A percentile compares a stretch with the other conserved stretches of the same genome.
These are phyloP conservation scores for Neofusicoccum ribis DNA, from an alignment of 2,329 filamentous ascomycete genomes.

Conservation along the genomic window DNA sequence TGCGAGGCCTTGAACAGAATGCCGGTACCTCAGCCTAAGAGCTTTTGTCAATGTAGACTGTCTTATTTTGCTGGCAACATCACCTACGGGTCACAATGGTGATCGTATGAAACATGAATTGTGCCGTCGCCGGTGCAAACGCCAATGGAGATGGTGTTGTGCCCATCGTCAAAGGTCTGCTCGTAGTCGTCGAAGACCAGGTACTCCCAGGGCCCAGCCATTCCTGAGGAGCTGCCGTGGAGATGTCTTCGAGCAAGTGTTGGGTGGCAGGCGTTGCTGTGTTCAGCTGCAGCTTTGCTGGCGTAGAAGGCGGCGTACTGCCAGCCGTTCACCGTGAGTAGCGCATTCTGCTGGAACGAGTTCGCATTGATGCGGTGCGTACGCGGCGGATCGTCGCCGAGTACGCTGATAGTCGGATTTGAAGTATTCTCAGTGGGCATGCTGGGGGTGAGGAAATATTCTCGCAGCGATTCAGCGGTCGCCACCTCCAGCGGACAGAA, in stretches of 20 bases:
- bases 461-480: no score
- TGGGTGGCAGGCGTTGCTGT: slow-evolving; percentile 40
- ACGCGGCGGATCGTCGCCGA: slow-evolving; percentile 32
- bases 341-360: slow-evolving; percentile 52
- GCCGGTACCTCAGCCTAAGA: background rate
- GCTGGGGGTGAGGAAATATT: background rate
- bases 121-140: slow-evolving; percentile 52
- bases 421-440: background rate
- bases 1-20: background rate
- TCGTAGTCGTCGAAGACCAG: slow-evolving; percentile 52
- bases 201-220: slow-evolving; percentile 42
- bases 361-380: slow-evolving; percentile 48
- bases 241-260: slow-evolving; percentile 50
- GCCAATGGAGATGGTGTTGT: slow-evolving; percentile 56
- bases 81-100: slow-evolving; percentile 35
- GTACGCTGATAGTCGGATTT: background rate
- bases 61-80: no score
- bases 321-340: slow-evolving; percentile 50
- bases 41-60: background rate
- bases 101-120: slow-evolving; percentile 56
- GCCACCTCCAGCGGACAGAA: no score
- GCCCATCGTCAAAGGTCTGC: slow-evolving; percentile 53
- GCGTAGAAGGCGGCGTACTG: slow-evolving; percentile 53
- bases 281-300: slow-evolving; percentile 28
- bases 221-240: slow-evolving; percentile 31